A percentile compares a stretch with the other conserved stretches of the same genome.
phyloP scores from a whole-genome alignment of 208 protist genomes.

The Leishmania arabica region DNA sequence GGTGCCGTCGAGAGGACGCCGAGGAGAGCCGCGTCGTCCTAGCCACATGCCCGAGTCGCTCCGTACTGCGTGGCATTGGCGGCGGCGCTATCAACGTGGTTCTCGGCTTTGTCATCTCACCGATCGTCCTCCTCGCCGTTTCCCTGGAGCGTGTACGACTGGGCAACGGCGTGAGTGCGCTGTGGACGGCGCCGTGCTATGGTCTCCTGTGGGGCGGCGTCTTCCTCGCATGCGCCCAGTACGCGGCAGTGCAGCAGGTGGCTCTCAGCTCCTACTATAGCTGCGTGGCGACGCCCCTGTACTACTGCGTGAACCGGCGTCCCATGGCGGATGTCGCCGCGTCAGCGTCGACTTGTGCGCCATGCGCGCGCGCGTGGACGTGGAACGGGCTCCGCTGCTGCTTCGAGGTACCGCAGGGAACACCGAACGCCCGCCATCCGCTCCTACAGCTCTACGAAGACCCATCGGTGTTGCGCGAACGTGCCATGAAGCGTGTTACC shows the following conservation, averaged over 20 bases:
- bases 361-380: conserved; percentile 32
- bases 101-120: conserved; percentile 55
- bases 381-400: conserved; percentile 45
- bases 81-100: conserved; percentile 55
- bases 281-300: conserved; percentile 37
- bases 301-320: conserved; percentile 47
- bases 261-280: conserved; percentile 52
- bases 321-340: conserved; percentile 15
- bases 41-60: conserved; percentile 55
- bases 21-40: conserved; percentile 79
- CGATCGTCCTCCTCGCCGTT: conserved; percentile 66
- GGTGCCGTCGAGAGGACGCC: conserved; percentile 51
- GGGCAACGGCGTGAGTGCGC: conserved; percentile 11
- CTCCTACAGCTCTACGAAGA: conserved; percentile 38
- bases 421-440: conserved; percentile 29
- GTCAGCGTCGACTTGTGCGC: conserved; percentile 3
- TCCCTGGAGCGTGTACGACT: conserved; percentile 59
- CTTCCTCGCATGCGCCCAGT: conserved; percentile 61
- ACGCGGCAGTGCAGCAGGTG: conserved; percentile 78
- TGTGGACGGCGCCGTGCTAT: conserved; percentile 48
- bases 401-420: conserved; percentile 41
- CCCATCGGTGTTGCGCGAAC: conserved; percentile 40
- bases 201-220: conserved; percentile 56
- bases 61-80: conserved; percentile 46
- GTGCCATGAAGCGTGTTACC: conserved; percentile 43